Percentiles rank a stretch among this genome's conserved stretches.
Evolutionary conservation across 1,139 yeast genomes (phyloP).

Genomic region (Hyphopichia burtonii): DNA sequence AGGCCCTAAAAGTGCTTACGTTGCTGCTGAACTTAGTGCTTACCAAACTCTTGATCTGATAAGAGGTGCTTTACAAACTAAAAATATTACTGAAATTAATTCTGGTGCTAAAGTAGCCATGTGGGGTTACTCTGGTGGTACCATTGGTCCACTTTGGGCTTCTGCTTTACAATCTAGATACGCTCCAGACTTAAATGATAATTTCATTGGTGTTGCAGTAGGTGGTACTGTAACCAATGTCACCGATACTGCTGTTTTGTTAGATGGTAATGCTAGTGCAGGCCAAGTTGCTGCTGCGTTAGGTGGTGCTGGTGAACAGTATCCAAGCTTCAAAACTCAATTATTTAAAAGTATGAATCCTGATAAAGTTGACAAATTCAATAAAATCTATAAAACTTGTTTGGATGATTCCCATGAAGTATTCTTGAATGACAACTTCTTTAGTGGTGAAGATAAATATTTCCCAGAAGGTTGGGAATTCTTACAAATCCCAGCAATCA

Average conservation of each 20-base stretch:
- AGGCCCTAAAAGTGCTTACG: slow-evolving; percentile 21
- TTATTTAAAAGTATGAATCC: slow-evolving; percentile 2
- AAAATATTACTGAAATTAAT: slow-evolving; percentile 13
- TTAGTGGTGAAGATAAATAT: slow-evolving; percentile 8
- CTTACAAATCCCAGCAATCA: slow-evolving; percentile 10
- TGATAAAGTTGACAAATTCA: slow-evolving; percentile 1
- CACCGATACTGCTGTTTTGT: slow-evolving; percentile 10
- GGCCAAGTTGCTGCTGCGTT: slow-evolving; percentile 19
- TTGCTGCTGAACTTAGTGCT: slow-evolving; percentile 25
- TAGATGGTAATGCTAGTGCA: slow-evolving; percentile 17
- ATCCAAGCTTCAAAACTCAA: slow-evolving; percentile 12
- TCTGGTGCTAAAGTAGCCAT: slow-evolving; percentile 14
- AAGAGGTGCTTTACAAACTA: slow-evolving; percentile 14
- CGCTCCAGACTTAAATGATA: slow-evolving; percentile 19
- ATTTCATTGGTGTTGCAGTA: slow-evolving; percentile 12
- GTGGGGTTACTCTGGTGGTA: slow-evolving; percentile 27
- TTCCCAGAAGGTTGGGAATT: slow-evolving; percentile 9
- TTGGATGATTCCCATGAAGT: slow-evolving; percentile 2
- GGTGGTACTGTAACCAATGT: slow-evolving; percentile 14
- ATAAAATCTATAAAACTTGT: slow-evolving; percentile 7
- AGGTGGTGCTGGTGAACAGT: slow-evolving; percentile 18
- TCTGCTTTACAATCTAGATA: slow-evolving; percentile 22
- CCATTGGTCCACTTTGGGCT: slow-evolving; percentile 6
- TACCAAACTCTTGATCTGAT: slow-evolving; percentile 22
- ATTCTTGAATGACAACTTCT: slow-evolving; percentile 6